Conservation (phyloP, 2,329 filamentous ascomycete genomes). For the Stenocarpella maydis region DNA sequence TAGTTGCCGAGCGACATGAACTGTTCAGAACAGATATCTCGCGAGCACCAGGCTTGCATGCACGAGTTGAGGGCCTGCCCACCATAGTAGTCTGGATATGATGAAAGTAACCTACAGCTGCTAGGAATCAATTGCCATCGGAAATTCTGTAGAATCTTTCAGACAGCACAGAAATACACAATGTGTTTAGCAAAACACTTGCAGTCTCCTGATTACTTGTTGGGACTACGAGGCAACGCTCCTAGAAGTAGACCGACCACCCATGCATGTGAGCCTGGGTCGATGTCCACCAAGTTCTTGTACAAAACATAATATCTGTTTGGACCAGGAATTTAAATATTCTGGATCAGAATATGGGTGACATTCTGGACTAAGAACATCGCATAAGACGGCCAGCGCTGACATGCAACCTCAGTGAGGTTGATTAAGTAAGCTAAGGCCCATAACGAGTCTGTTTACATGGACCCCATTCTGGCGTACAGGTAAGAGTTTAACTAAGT, state of each 20-base stretch:
- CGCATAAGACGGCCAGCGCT: not conserved
- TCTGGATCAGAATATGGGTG: not conserved
- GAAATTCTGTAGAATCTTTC: no score
- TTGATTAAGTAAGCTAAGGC: not conserved
- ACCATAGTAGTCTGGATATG: not conserved
- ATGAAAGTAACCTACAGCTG: no score
- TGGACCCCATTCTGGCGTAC: not conserved
- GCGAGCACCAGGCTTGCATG: not conserved
- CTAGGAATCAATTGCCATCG: no score
- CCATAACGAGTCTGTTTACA: accelerated
- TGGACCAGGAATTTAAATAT: not conserved
- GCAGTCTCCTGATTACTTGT: not conserved
- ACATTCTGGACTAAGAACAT: not conserved
- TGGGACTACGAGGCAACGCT: not conserved
- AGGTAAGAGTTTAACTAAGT: no score
- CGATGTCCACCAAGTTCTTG: not conserved
- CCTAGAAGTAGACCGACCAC: not conserved
- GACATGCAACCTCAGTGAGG: not conserved
- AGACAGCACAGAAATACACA: no score
- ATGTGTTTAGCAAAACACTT: not conserved
- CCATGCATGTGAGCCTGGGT: not conserved
- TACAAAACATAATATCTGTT: not conserved
- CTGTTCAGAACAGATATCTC: no score
- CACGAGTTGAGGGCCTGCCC: not conserved
- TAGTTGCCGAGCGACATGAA: no score